Percentiles rank a stretch among this genome's conserved stretches.
Evolutionary conservation across 768 basidiomycete genomes (phyloP).

Genomic region (Hydnomerulius pinastri): DNA sequence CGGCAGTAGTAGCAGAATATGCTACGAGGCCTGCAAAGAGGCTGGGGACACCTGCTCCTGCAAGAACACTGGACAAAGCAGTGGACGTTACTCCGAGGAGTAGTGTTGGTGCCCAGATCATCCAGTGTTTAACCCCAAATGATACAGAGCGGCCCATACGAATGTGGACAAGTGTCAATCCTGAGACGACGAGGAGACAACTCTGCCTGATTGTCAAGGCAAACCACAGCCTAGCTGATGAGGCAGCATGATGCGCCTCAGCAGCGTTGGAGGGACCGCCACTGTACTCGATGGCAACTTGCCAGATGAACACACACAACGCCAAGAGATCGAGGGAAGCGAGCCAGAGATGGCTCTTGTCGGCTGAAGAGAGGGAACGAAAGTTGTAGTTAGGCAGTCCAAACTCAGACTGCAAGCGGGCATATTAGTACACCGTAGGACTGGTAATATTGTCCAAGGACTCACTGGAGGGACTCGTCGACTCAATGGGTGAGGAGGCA

Average conservation of each 20-base stretch:
- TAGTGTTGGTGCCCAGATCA: slow-evolving; percentile 68
- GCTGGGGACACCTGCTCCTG: slow-evolving; percentile 51
- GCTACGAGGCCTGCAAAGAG: slow-evolving; percentile 63
- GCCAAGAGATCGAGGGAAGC: slow-evolving; percentile 66
- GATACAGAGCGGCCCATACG: slow-evolving; percentile 69
- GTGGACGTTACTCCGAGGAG: slow-evolving; percentile 59
- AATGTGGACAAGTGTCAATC: slow-evolving; percentile 66
- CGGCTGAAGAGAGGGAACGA: slow-evolving; percentile 62
- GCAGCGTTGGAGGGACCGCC: slow-evolving; percentile 46
- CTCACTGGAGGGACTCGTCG: slow-evolving; percentile 73
- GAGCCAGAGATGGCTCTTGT: slow-evolving; percentile 76
- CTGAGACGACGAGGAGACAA: slow-evolving; percentile 62
- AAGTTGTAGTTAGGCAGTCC: slow-evolving; percentile 62
- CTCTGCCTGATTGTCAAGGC: slow-evolving; percentile 66
- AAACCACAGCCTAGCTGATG: slow-evolving; percentile 69
- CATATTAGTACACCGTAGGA: slow-evolving; percentile 7
- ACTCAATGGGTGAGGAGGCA: slow-evolving; percentile 73
- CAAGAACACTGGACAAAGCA: slow-evolving; percentile 56
- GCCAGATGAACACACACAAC: slow-evolving; percentile 66
- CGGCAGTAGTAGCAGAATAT: slow-evolving; percentile 54
- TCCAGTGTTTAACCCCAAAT: slow-evolving; percentile 71
- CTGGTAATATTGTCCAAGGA: slow-evolving; percentile 8
- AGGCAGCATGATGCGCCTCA: slow-evolving; percentile 48
- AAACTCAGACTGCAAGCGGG: slow-evolving; percentile 62
- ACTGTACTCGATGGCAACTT: slow-evolving; percentile 54